phyloP scores from a whole-genome alignment of 1,284 basidiomycete genomes.

The Rhodotorula sp. region DNA sequence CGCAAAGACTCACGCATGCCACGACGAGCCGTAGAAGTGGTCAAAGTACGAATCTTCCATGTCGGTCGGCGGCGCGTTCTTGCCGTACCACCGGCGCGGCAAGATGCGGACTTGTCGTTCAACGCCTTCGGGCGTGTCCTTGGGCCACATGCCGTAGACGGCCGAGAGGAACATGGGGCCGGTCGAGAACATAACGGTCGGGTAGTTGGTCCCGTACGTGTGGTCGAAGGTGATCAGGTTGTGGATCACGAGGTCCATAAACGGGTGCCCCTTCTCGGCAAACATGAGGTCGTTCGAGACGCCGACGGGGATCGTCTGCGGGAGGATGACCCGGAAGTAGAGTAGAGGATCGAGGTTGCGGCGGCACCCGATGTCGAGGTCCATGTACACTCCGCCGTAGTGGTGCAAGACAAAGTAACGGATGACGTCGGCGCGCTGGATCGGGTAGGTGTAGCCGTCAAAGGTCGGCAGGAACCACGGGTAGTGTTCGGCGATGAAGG shows the following conservation, averaged over 20 bases:
- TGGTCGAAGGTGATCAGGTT: constrained; percentile 88
- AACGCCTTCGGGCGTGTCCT: constrained; percentile 56
- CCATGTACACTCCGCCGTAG: constrained; percentile 93
- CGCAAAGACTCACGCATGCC: constrained; percentile 57
- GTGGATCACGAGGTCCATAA: constrained; percentile 90
- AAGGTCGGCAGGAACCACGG: constrained; percentile 90
- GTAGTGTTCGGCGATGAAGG: constrained; percentile 85
- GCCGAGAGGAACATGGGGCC: constrained; percentile 77
- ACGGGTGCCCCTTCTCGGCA: constrained; percentile 76
- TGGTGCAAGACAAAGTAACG: constrained; percentile 96
- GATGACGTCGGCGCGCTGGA: constrained; percentile 95
- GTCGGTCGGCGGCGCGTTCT: constrained; percentile 80
- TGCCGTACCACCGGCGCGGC: constrained; percentile 91
- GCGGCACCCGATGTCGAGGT: constrained; percentile 92
- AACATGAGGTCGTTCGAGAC: constrained; percentile 98
- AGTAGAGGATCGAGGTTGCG: constrained; percentile 86
- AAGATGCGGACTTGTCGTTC: constrained; percentile 73
- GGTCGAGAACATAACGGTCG: constrained; percentile 99
- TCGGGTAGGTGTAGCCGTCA: constrained; percentile 86
- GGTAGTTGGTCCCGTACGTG: constrained; percentile 89
- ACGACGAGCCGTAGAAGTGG: constrained; percentile 95
- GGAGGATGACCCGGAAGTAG: constrained; percentile 82
- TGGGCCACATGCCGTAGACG: constrained; percentile 76
- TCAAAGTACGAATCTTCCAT: constrained; percentile 89
- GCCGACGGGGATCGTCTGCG: constrained; percentile 93